These are phyloP conservation scores for Phytophthora vignae DNA, from an alignment of 352 stramenopile species.

Conservation along the genomic window DNA sequence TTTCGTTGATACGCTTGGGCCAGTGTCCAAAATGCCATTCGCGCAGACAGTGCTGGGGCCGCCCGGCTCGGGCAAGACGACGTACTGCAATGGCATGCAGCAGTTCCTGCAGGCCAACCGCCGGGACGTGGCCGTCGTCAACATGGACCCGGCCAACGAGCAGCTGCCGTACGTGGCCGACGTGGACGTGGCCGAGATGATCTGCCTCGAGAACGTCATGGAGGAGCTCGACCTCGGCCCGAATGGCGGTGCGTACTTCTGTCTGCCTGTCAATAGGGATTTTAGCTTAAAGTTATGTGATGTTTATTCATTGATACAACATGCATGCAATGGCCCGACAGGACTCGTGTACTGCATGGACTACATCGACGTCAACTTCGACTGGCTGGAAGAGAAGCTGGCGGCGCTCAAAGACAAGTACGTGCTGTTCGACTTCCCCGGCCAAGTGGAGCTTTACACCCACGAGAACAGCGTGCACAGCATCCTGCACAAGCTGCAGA, in stretches of 20 bases:
- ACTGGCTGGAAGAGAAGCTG: constrained; percentile 97
- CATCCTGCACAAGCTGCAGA: constrained; percentile 95
- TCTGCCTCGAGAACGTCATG: constrained; percentile 96
- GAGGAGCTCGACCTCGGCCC: constrained; percentile 95
- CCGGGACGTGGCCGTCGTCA: constrained; percentile 91
- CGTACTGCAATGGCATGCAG: constrained; percentile 99
- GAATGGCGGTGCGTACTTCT: constrained; percentile 83
- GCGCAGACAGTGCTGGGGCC: constrained; percentile 80
- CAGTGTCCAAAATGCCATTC: constrained; percentile 62
- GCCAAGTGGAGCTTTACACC: constrained; percentile 99
- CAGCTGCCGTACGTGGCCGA: constrained; percentile 77
- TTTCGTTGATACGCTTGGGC: constrained; percentile 3
- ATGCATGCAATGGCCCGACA: constrained; percentile 28
- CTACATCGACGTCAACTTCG: constrained; percentile 98
- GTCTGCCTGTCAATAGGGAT: too few species aligned
- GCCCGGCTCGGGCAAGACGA: constrained; percentile 96
- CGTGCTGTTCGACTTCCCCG: constrained; percentile 99
- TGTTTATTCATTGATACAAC: too few species aligned
- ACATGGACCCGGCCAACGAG: constrained; percentile 99
- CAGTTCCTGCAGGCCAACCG: constrained; percentile 86
- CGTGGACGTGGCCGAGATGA: constrained; percentile 97
- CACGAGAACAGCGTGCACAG: constrained; percentile 97
- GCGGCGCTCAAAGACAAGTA: constrained; percentile 93
- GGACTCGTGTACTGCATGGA: constrained; percentile 99
- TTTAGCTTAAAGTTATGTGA: too few species aligned